Conservation (phyloP, 192 early-diverging fungal species). For the Backusella macrospora region DNA sequence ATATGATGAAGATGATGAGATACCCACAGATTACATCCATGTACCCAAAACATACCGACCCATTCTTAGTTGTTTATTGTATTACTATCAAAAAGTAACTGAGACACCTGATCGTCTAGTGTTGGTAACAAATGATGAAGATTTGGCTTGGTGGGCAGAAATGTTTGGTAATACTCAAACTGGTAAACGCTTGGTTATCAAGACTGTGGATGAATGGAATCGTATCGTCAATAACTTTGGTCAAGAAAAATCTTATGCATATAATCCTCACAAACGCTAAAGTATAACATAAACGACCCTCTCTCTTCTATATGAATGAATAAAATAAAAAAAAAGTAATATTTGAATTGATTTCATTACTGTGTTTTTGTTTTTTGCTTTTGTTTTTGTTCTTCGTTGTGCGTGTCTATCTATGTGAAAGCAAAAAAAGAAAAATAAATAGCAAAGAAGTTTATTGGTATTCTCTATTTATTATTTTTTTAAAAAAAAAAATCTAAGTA, state of each 20-base stretch:
- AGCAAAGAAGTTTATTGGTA: neutral
- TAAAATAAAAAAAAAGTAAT: neutral
- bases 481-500: neutral
- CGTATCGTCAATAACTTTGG: constrained; percentile 16
- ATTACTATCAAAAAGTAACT: constrained; percentile 40
- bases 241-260: neutral
- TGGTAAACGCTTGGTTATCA: constrained; percentile 23
- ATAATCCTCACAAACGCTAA: neutral
- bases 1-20: constrained; percentile 35
- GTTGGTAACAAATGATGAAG: constrained; percentile 54
- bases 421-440: neutral
- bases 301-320: neutral
- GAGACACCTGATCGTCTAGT: constrained; percentile 38
- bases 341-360: too few species aligned
- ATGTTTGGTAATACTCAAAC: constrained; percentile 45
- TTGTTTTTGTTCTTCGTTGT: too few species aligned
- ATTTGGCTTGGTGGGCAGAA: constrained; percentile 49
- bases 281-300: neutral
- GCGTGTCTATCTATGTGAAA: too few species aligned
- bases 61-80: constrained; percentile 49
- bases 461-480: neutral
- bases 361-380: too few species aligned
- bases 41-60: constrained; percentile 53
- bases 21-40: constrained; percentile 37
- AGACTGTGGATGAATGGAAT: constrained; percentile 38